Evolutionary conservation across 148 eudicot species (phyloP), one percentile per base, ranked within the genome.

Genomic region (Heliamphora exappendiculata): DNA sequence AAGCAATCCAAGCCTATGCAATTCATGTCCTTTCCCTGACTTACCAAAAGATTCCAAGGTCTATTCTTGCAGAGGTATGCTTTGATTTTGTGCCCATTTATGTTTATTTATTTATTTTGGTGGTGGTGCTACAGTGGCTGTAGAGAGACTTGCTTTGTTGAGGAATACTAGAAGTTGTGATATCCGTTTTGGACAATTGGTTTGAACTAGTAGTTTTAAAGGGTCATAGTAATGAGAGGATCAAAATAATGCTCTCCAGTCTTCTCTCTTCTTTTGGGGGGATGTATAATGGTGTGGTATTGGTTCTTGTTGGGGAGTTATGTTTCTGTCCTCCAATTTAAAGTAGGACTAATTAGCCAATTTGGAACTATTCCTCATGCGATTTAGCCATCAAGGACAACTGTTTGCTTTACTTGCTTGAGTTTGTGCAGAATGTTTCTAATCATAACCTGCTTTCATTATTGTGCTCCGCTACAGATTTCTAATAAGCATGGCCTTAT

Each of bases 1-100:
- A 93, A 81, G 98, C 99, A 59, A 82, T 96, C 70, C 99, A 91
- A 73, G 80, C 85, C 50, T 96, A 96, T 89, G 98, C 94, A 71
- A 68, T 90, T 77, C 99, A 96, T 81, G 88, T 91, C 76, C 93
- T 96, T 55, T 88, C 97, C 64, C 74, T 96, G 78, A 84, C 98
- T 77, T 92, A 91, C 80, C 97, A 86, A 78, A 91, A 81, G 73
- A 82, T 91, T 64, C 94, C 97, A 7, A 96, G 93, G 76, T 54
- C 97, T 76, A 84, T 93, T 47, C 81, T 96, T 59, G 99, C 99
- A 41, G 97, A 93, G 97, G 98, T 94, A 88, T 59, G 85, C 57
- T 70, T 59, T 54, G 54, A 65, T 73, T 60, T 44, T 55, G 8
- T 57, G 34, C 36, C 69, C 47, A 1, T 29, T 51, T 20, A 31